Evolutionary conservation across 805 yeast species (phyloP).

Genomic region (Wickerhamiella australiensis): DNA sequence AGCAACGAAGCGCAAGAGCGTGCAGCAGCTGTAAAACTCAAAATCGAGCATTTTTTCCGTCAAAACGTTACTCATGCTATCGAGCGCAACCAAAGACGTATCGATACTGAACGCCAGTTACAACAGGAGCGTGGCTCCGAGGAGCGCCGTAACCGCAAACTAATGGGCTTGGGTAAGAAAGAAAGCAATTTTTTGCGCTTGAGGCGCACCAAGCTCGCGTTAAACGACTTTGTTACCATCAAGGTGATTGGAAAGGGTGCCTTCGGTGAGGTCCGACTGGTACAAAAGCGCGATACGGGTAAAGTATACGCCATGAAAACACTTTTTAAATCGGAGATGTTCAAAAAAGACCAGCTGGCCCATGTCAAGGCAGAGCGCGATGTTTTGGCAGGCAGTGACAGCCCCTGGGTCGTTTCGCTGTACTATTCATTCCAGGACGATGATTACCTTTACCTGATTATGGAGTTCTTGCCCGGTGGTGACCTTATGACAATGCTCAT

Average conservation of each 20-base stretch:
- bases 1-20: conserved; percentile 67
- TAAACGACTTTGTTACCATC: conserved; percentile 75
- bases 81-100: conserved; percentile 86
- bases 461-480: conserved; percentile 79
- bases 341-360: conserved; percentile 84
- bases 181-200: conserved; percentile 78
- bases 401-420: conserved; percentile 79
- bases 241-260: conserved; percentile 95
- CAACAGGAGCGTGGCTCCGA: conserved; percentile 63
- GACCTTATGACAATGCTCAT: conserved; percentile 91
- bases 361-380: conserved; percentile 95
- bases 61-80: conserved; percentile 83
- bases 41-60: conserved; percentile 73
- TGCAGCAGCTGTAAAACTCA: conserved; percentile 71
- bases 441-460: conserved; percentile 59
- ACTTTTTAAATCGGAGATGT: conserved; percentile 80
- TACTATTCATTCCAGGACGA: conserved; percentile 75
- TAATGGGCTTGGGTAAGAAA: conserved; percentile 71
- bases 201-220: conserved; percentile 67
- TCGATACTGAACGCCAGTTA: conserved; percentile 66
- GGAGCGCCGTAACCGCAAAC: conserved; percentile 73
- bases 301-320: conserved; percentile 93
- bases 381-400: conserved; percentile 79
- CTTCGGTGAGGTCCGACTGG: conserved; percentile 91
- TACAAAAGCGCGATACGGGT: conserved; percentile 85